Base-by-base conservation (phyloP, 2,329 filamentous ascomycete species). In the Xylariaceae sp. region DNA sequence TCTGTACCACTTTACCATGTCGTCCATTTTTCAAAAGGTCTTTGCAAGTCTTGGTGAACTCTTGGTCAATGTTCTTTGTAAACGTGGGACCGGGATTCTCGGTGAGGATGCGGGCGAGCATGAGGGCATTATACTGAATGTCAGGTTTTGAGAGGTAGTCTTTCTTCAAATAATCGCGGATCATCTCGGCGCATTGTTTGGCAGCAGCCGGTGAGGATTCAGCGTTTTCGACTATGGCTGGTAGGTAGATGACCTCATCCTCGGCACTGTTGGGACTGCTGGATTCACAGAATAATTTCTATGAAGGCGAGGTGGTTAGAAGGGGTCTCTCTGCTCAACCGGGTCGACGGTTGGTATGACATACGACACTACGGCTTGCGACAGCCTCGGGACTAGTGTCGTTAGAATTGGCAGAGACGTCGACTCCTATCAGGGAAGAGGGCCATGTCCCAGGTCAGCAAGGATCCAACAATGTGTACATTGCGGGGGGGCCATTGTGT, bases 91-190 rank as follows among this genome's bases (percentile, higher is more conserved):
- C 92, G 0, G 94, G 94, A 69, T 99, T 96, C 71, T 97, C 91
- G 63, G 85, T 80, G 61, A 99, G 76, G 66, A 99, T 99, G 58
- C 92, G 87, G 63, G 95, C 79, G 53, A 99, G 81, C 94, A 97
- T 97, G 66, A 97, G 85, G 60, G 90, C 87, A 74, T 97, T 96
- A 79, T 96, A 97, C 72, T 97, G 92, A 63, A 86, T 84, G 64
- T 88, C 84, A 7, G 89, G 77, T 45, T 75, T 76, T 30, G 72
- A 68, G 64, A 72, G 83, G 72, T 89, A 84, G 45, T 91, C 87
- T 62, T 85, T 86, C 64, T 83, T 80, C 56, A 99, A 76, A 70
- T 86, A 92, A 70, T 89, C 91, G 68, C 89, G 87, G 67, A 97
- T 89, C 61, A 87, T 78, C 61, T 82, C 76, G 48, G 91, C 90